Evolutionary conservation across 768 basidiomycete species (phyloP).

Genomic region (Stropharia rugosoannulata): DNA sequence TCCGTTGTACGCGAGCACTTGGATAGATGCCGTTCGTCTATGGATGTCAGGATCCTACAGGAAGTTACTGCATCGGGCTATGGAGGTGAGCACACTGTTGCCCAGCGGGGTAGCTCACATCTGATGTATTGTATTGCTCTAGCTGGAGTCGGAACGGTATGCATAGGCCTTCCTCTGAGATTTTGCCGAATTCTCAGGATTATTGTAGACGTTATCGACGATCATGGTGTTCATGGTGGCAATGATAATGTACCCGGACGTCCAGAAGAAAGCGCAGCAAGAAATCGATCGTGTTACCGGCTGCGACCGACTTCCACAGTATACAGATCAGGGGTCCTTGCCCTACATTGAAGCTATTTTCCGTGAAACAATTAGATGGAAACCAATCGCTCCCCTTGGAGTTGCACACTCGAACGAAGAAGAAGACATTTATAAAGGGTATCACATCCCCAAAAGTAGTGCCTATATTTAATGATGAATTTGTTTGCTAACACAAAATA

Average conservation of each 20-base stretch:
- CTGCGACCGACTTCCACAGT: constrained; percentile 21
- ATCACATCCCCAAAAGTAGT: constrained; percentile 17
- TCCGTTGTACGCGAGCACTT: too few species aligned
- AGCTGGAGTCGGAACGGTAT: constrained; percentile 7
- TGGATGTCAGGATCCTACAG: background rate
- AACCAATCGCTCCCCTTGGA: constrained; percentile 16
- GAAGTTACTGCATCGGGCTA: background rate
- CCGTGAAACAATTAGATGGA: constrained; percentile 19
- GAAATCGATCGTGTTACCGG: constrained; percentile 31
- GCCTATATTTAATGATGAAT: background rate
- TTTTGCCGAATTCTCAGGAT: background rate
- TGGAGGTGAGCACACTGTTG: background rate
- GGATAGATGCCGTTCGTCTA: too few species aligned
- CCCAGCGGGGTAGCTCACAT: background rate
- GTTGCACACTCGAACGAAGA: constrained; percentile 19
- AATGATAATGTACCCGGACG: constrained; percentile 27
- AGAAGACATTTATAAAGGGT: constrained; percentile 23
- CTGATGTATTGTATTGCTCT: background rate
- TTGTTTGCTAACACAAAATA: background rate
- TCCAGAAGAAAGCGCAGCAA: constrained; percentile 27
- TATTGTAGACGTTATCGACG: constrained; percentile 4
- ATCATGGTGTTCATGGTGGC: constrained; percentile 23
- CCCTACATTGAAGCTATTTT: constrained; percentile 21
- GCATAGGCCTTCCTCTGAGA: too few species aligned
- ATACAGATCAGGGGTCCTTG: constrained; percentile 19